Conservation (phyloP, 495 filamentous ascomycete genomes). For the Pyrenula aspistea region DNA sequence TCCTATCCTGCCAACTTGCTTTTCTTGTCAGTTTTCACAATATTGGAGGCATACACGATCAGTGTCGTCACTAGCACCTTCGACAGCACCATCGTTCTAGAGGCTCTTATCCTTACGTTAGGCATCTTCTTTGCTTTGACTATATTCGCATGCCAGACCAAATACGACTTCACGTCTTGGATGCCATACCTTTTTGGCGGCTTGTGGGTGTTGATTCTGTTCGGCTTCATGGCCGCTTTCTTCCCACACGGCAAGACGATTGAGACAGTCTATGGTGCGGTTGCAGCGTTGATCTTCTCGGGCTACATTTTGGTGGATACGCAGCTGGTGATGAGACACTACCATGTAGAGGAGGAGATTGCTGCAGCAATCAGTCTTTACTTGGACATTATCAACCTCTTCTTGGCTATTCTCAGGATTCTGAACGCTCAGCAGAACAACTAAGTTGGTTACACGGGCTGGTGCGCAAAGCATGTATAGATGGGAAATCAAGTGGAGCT, state of each 20-base stretch:
- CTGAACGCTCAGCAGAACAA: conserved; percentile 83
- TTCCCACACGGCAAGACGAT: conserved; percentile 65
- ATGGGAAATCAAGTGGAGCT: conserved; percentile 1
- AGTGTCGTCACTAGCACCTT: conserved; percentile 86
- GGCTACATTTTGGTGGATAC: conserved; percentile 94
- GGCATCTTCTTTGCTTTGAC: conserved; percentile 91
- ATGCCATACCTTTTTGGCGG: conserved; percentile 88
- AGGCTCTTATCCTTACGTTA: conserved; percentile 81
- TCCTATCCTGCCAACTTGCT: conserved; percentile 90
- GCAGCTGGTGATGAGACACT: conserved; percentile 85
- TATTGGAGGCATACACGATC: conserved; percentile 87
- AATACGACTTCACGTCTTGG: conserved; percentile 96
- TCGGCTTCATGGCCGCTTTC: conserved; percentile 82
- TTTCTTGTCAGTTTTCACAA: conserved; percentile 85
- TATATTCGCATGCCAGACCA: conserved; percentile 90
- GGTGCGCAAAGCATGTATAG: conserved; percentile 1
- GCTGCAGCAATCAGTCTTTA: conserved; percentile 92
- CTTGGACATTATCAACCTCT: conserved; percentile 92
- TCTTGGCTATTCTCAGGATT: conserved; percentile 83
- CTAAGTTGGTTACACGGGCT: conserved; percentile 37
- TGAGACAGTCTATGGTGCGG: conserved; percentile 73
- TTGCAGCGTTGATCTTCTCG: conserved; percentile 77
- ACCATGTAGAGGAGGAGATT: conserved; percentile 98
- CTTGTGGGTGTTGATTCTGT: conserved; percentile 81
- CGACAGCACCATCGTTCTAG: conserved; percentile 65